phyloP scores from a whole-genome alignment of 345 rosid species.

The Salix brachista region DNA sequence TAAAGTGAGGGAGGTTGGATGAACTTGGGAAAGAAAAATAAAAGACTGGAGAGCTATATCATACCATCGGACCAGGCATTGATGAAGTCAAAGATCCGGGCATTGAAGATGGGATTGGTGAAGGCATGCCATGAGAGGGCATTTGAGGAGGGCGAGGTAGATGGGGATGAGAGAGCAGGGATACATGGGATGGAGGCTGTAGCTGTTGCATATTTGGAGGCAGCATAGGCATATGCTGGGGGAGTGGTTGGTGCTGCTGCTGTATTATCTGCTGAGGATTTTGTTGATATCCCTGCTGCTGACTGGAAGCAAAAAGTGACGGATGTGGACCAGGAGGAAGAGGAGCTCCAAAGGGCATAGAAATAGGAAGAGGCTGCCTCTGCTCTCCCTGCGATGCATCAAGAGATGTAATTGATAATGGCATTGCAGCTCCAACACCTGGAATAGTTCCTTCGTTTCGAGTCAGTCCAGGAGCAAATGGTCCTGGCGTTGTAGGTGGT shows the following conservation, averaged over 20 bases:
- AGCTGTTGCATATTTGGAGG: slow-evolving; percentile 80
- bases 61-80: slow-evolving; percentile 83
- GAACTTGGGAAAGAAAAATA: neutral
- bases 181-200: slow-evolving; percentile 80
- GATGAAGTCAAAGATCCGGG: slow-evolving; percentile 49
- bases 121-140: slow-evolving; percentile 62
- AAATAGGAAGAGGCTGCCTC: slow-evolving; percentile 58
- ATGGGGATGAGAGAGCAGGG: slow-evolving; percentile 75
- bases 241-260: slow-evolving; percentile 65
- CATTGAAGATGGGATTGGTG: slow-evolving; percentile 40
- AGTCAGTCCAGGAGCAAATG: slow-evolving; percentile 68
- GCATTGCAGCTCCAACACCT: slow-evolving; percentile 88
- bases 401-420: slow-evolving; percentile 50
- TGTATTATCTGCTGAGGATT: slow-evolving; percentile 55
- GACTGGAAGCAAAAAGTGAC: slow-evolving; percentile 68
- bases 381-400: slow-evolving; percentile 85
- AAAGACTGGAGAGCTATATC: slow-evolving; percentile 4
- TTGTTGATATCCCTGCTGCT: slow-evolving; percentile 84
- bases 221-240: slow-evolving; percentile 68
- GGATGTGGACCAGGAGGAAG: slow-evolving; percentile 99
- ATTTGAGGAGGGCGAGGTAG: slow-evolving; percentile 78
- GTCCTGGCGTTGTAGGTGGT: slow-evolving; percentile 73
- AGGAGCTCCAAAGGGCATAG: slow-evolving; percentile 75
- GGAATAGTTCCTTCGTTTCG: slow-evolving; percentile 96
- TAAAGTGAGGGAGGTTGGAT: slow-evolving; percentile 2